Conservation (phyloP, 164 flowering plant species). For the Liriodendron chinense region DNA sequence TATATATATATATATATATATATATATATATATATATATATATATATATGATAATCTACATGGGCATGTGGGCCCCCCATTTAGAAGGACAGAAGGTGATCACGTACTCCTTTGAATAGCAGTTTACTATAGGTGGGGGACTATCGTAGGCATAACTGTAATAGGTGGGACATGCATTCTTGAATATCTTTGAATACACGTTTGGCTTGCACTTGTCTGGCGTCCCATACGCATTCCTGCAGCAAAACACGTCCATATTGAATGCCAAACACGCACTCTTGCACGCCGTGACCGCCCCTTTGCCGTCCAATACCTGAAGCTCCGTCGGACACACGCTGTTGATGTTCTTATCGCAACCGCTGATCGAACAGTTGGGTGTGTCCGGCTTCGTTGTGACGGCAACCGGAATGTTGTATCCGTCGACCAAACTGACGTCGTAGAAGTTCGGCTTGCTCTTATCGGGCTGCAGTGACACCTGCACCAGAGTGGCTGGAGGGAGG, state of each 20-base stretch:
- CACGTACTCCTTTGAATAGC: conserved; percentile 46
- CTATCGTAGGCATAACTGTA: conserved; percentile 68
- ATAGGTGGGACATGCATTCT: conserved; percentile 78
- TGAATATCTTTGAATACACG: conserved; percentile 62
- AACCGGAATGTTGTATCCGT: conserved; percentile 74
- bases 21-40: too few species aligned
- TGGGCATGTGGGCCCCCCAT: conserved; percentile 36
- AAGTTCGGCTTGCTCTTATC: conserved; percentile 50
- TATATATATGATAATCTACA: neutral
- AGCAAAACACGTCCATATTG: conserved; percentile 59
- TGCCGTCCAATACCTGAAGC: conserved; percentile 39
- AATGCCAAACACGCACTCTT: conserved; percentile 85
- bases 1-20: too few species aligned
- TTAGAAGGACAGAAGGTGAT: conserved; percentile 66
- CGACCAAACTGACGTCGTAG: conserved; percentile 72
- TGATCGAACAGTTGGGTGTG: conserved; percentile 41
- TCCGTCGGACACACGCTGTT: conserved; percentile 53
- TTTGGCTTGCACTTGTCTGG: conserved; percentile 69
- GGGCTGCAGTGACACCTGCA: conserved; percentile 47
- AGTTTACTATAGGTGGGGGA: conserved; percentile 53
- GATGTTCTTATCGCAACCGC: conserved; percentile 53
- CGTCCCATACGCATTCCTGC: conserved; percentile 63
- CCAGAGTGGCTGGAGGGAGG: conserved; percentile 63
- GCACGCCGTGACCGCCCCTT: conserved; percentile 68
- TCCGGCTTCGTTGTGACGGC: conserved; percentile 27